Percentiles rank a stretch among this genome's conserved stretches.
Conservation (phyloP, 306 rosid genomes). For the Trifolium fragiferum region DNA sequence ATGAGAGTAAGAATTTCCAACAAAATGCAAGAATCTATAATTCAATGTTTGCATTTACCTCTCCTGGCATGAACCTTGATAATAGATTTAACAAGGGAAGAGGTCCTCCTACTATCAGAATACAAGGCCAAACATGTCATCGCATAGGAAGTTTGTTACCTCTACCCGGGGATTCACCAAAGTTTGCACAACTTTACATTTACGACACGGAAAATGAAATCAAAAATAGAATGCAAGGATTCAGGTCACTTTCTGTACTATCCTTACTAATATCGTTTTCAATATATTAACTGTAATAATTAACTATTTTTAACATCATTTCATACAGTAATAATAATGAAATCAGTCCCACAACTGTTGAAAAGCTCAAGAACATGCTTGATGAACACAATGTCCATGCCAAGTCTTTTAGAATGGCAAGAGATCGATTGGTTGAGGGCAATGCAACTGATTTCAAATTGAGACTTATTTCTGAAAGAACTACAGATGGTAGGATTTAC, state of each 20-base stretch:
- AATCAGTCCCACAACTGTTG: no score
- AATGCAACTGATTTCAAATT: no score
- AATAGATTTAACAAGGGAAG: accelerated
- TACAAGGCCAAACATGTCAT: not conserved
- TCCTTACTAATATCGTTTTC: no score
- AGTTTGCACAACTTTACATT: no score
- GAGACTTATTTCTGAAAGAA: not conserved
- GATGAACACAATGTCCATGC: not conserved
- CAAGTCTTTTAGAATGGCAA: no score
- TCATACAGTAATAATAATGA: no score
- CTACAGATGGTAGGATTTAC: not conserved
- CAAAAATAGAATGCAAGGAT: not conserved
- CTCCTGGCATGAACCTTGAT: not conserved
- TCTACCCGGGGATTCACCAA: no score
- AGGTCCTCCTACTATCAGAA: not conserved
- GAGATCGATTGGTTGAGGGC: not conserved
- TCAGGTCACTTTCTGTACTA: not conserved
- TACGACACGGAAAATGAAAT: not conserved
- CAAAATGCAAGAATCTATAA: not conserved
- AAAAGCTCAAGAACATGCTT: not conserved
- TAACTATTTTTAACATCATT: no score
- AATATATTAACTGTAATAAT: no score
- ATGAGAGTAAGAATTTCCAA: no score
- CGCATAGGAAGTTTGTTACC: not conserved
- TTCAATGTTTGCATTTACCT: not conserved